Evolutionary conservation across 345 rosid genomes (phyloP).

Genomic region (Brassica rapa): DNA sequence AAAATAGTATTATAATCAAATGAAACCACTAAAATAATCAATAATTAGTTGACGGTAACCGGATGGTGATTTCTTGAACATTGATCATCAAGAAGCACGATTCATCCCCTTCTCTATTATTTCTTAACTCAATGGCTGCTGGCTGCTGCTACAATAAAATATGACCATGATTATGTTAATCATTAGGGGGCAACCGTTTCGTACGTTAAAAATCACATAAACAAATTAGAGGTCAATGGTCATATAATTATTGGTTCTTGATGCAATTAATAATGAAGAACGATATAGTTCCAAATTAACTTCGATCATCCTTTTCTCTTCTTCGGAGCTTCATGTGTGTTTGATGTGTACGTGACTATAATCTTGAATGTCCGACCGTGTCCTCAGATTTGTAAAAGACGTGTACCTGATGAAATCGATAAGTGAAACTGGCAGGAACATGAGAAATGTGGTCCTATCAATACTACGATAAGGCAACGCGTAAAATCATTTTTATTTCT

Average conservation of each 20-base stretch:
- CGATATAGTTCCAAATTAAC: not conserved
- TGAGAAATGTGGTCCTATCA: constrained; percentile 17
- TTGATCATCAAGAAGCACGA: too few species aligned
- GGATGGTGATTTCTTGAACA: too few species aligned
- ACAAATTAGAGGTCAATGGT: not conserved
- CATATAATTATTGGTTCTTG: not conserved
- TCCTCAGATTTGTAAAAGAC: constrained; percentile 21
- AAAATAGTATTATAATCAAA: too few species aligned
- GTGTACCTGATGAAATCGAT: constrained; percentile 13
- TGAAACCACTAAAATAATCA: too few species aligned
- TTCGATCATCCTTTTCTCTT: not conserved
- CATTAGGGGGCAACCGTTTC: too few species aligned
- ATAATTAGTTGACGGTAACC: too few species aligned
- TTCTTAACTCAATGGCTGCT: too few species aligned
- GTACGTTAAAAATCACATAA: too few species aligned
- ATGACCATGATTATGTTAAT: too few species aligned
- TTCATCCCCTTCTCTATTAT: too few species aligned
- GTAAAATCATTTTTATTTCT: constrained; percentile 10
- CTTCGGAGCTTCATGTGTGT: not conserved
- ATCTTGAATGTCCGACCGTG: constrained; percentile 18
- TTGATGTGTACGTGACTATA: not conserved
- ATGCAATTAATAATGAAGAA: not conserved
- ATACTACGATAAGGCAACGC: constrained; percentile 28
- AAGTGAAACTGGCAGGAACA: constrained; percentile 26
- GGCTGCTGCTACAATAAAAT: too few species aligned